These are phyloP conservation scores for Xylaria bambusicola DNA, from an alignment of 495 filamentous ascomycete genomes.

Conservation along the genomic window DNA sequence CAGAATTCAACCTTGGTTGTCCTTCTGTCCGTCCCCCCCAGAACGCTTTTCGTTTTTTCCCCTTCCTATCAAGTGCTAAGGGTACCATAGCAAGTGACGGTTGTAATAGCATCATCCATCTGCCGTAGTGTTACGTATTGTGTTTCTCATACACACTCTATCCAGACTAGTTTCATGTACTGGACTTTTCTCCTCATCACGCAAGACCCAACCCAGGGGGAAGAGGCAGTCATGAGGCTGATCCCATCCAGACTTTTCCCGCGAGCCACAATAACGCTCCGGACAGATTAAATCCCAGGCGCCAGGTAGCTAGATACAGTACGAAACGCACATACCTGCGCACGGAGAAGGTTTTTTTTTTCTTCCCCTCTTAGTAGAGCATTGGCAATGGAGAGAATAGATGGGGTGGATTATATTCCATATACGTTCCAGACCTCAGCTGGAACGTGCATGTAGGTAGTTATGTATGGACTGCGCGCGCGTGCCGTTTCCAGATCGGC, in stretches of 20 bases:
- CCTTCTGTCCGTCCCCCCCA: not conserved
- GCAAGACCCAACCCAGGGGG: not conserved
- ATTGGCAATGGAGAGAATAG: too few species aligned
- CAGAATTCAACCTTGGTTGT: too few species aligned
- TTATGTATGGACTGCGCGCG: not conserved
- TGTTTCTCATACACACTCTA: not conserved
- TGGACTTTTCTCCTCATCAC: constrained; percentile 12
- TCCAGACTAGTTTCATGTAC: constrained; percentile 11
- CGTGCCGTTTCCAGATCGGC: not conserved
- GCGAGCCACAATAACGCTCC: not conserved
- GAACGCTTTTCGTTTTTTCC: not conserved
- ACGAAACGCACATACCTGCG: not conserved
- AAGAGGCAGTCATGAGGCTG: not conserved
- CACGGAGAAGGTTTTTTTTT: too few species aligned
- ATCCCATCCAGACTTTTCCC: not conserved
- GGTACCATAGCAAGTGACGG: not conserved
- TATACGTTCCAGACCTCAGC: not conserved
- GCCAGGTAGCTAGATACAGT: not conserved
- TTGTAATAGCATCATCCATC: not conserved
- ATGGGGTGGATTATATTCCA: not conserved
- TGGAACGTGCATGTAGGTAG: not conserved
- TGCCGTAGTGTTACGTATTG: too few species aligned
- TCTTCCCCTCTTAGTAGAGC: too few species aligned
- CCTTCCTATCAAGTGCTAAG: not conserved
- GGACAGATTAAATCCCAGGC: not conserved